Evolutionary conservation across 1,284 basidiomycete genomes (phyloP).

Genomic region (Ganoderma sinense): DNA sequence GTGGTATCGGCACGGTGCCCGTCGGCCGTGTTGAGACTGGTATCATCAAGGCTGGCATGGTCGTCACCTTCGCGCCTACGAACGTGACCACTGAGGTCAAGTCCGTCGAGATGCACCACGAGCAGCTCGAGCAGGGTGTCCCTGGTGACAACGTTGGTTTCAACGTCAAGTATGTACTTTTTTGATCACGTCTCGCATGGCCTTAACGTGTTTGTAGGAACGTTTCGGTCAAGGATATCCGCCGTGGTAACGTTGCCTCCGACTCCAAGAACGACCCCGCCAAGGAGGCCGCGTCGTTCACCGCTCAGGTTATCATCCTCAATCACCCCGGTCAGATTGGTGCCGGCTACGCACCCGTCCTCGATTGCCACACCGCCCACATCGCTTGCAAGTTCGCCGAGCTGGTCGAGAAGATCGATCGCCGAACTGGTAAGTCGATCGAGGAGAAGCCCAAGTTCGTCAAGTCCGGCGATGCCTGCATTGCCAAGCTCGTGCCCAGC

Average conservation of each 20-base stretch:
- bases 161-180: conserved; percentile 84
- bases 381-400: conserved; percentile 99
- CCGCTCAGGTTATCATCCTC: conserved; percentile 99
- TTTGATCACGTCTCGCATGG: not conserved
- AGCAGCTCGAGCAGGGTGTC: conserved; percentile 93
- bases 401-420: conserved; percentile 99
- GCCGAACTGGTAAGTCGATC: conserved; percentile 94
- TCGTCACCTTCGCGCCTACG: conserved; percentile 96
- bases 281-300: conserved; percentile 99
- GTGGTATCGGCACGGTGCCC: conserved; percentile 99
- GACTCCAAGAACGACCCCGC: conserved; percentile 99
- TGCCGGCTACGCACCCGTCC: conserved; percentile 96
- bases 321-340: conserved; percentile 99
- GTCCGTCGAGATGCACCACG: conserved; percentile 99
- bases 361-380: conserved; percentile 99
- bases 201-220: conserved; percentile 68
- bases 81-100: conserved; percentile 99
- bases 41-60: conserved; percentile 99
- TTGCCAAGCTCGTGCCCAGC: conserved; percentile 96
- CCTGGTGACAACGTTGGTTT: conserved; percentile 99
- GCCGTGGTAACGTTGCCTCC: conserved; percentile 98
- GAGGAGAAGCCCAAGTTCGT: conserved; percentile 95
- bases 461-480: conserved; percentile 96
- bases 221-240: conserved; percentile 99
- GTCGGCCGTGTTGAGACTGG: conserved; percentile 99